phyloP scores from a whole-genome alignment of 2,329 filamentous ascomycete genomes.

The Periconia macrospinosa region DNA sequence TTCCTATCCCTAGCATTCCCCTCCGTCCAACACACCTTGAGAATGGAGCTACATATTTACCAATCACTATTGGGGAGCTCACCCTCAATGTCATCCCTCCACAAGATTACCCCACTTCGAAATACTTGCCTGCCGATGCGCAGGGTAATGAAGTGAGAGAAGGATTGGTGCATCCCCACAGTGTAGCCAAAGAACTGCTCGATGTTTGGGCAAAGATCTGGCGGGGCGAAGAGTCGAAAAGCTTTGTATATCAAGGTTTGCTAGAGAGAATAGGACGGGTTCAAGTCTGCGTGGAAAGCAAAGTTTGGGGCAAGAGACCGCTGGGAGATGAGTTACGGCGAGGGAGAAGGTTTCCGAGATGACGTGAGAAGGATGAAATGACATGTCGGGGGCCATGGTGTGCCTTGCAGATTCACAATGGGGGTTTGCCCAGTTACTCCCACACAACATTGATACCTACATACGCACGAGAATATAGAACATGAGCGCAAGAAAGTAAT shows the following conservation, averaged over 20 bases:
- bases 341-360: conserved; percentile 17
- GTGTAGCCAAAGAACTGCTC: conserved; percentile 30
- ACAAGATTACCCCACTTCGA: conserved; percentile 6
- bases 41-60: conserved; percentile 4
- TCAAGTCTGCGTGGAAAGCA: conserved; percentile 33
- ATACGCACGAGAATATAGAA: too few relatives aligned
- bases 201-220: conserved; percentile 40
- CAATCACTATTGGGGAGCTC: conserved; percentile 31
- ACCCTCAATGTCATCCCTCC: conserved; percentile 35
- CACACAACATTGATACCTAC: too few relatives aligned
- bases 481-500: too few relatives aligned
- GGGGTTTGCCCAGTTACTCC: too few relatives aligned
- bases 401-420: too few relatives aligned
- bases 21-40: too few relatives aligned
- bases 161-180: conserved; percentile 28
- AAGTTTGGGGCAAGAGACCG: conserved; percentile 28
- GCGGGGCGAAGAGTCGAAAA: conserved; percentile 29
- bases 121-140: conserved; percentile 22
- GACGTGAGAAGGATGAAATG: conserved; percentile 18
- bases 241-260: conserved; percentile 24
- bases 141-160: conserved; percentile 17
- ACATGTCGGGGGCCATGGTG: neutral
- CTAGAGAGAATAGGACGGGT: conserved; percentile 34
- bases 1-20: neutral
- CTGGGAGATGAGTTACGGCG: conserved; percentile 35